A percentile compares a stretch with the other conserved stretches of the same genome.
Conservation (phyloP, 2,329 filamentous ascomycete genomes). For the Fusarium sp. region DNA sequence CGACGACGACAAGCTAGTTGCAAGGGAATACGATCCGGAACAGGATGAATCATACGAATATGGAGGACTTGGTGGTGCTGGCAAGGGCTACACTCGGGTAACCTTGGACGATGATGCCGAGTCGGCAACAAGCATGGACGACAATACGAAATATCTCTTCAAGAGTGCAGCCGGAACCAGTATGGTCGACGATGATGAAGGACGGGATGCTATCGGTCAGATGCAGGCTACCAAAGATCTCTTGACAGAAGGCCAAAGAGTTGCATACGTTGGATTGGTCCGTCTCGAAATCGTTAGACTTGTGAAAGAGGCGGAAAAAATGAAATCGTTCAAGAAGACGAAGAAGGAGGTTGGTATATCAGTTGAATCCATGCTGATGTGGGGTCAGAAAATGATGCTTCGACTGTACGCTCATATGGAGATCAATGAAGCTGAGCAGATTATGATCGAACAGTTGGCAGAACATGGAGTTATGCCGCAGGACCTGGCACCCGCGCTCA, state of each 20-base stretch:
- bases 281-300: conserved; percentile 83
- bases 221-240: conserved; percentile 96
- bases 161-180: conserved; percentile 72
- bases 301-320: conserved; percentile 71
- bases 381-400: conserved; percentile 98
- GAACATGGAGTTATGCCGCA: conserved; percentile 88
- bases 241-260: conserved; percentile 92
- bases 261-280: conserved; percentile 93
- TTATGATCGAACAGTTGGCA: conserved; percentile 98
- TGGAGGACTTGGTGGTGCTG: conserved; percentile 83
- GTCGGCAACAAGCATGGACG: conserved; percentile 95
- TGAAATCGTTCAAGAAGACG: conserved; percentile 70
- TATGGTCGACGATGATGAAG: conserved; percentile 78
- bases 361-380: conserved; percentile 87
- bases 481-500: conserved; percentile 86
- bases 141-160: conserved; percentile 96
- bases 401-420: conserved; percentile 96
- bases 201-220: conserved; percentile 86
- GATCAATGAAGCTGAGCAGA: conserved; percentile 86
- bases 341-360: conserved; percentile 78
- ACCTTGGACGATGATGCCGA: conserved; percentile 93
- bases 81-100: conserved; percentile 96
- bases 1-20: conserved; percentile 88
- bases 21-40: conserved; percentile 80
- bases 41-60: conserved; percentile 76